A percentile compares a stretch with the other conserved stretches of the same genome.
These are phyloP conservation scores for Marsdenia floribunda DNA, from an alignment of 257 asterid species.

Conservation along the genomic window DNA sequence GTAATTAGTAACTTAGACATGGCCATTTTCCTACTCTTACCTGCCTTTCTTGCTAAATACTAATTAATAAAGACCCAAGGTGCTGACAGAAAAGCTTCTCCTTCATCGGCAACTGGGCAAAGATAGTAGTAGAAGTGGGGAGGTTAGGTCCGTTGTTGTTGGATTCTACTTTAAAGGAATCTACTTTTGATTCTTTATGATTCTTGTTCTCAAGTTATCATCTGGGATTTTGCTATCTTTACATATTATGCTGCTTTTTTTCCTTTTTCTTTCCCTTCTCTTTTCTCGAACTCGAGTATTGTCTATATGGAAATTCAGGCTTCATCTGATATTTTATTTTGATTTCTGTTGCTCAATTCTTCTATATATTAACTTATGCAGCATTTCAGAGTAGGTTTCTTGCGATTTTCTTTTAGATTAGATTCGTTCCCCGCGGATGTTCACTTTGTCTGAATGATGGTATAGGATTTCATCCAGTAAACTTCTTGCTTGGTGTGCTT, in stretches of 20 bases:
- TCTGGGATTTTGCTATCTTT: conserved; percentile 4
- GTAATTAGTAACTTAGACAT: conserved; percentile 4
- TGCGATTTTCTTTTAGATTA: background rate
- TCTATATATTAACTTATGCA: background rate
- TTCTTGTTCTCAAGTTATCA: background rate
- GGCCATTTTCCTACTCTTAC: conserved; percentile 4
- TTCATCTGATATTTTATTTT: background rate
- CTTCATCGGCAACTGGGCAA: background rate
- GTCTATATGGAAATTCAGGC: background rate
- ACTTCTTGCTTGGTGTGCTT: background rate
- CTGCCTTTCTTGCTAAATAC: conserved; percentile 8
- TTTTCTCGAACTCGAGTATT: background rate
- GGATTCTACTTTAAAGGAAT: background rate
- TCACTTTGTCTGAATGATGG: background rate
- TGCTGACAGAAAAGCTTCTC: background rate
- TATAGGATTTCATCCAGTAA: background rate
- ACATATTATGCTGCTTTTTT: background rate
- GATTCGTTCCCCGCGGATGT: background rate
- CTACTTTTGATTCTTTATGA: background rate
- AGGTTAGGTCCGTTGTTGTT: conserved; percentile 4
- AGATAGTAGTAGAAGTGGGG: background rate
- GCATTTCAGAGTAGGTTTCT: background rate
- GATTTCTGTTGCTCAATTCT: background rate
- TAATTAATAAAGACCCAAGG: conserved; percentile 8
- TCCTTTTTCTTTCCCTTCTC: too few species aligned